Evolutionary conservation across 2,329 filamentous ascomycete species (phyloP).

Genomic region (Trichoderma pleuroti): DNA sequence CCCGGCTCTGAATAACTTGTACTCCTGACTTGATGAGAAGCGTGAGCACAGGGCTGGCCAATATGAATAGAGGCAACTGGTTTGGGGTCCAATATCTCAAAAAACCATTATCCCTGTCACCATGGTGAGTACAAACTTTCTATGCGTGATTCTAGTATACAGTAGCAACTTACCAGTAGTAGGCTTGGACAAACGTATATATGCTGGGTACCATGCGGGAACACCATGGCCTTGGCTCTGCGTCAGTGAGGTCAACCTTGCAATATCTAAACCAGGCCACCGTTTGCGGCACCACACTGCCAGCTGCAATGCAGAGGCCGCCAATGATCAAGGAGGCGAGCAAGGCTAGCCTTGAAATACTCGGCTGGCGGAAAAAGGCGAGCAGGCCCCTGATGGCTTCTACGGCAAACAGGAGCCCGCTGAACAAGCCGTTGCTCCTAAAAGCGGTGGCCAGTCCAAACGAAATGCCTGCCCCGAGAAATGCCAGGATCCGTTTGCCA

Average conservation of each 20-base stretch:
- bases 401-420: constrained; percentile 70
- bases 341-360: constrained; percentile 44
- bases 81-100: constrained; percentile 84
- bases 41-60: constrained; percentile 73
- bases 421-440: constrained; percentile 83
- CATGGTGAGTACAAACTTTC: background rate
- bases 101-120: constrained; percentile 75
- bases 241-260: constrained; percentile 25
- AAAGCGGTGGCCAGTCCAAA: constrained; percentile 73
- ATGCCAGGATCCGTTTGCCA: constrained; percentile 42
- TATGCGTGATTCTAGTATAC: background rate
- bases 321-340: constrained; percentile 60
- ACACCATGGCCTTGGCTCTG: constrained; percentile 68
- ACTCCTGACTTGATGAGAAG: constrained; percentile 58
- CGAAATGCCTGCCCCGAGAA: constrained; percentile 60
- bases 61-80: constrained; percentile 82
- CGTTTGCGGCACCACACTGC: constrained; percentile 68
- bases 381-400: constrained; percentile 46
- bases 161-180: constrained; percentile 72
- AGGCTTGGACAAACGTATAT: constrained; percentile 81
- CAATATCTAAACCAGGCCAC: constrained; percentile 75
- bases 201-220: constrained; percentile 71
- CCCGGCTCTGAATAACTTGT: constrained; percentile 33
- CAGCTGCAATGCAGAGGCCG: constrained; percentile 64
- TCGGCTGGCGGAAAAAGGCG: constrained; percentile 27